Percentiles rank a stretch among this genome's conserved stretches.
These are phyloP conservation scores for Metschnikowia santaceciliae DNA, from an alignment of 805 yeast genomes.

Conservation along the genomic window DNA sequence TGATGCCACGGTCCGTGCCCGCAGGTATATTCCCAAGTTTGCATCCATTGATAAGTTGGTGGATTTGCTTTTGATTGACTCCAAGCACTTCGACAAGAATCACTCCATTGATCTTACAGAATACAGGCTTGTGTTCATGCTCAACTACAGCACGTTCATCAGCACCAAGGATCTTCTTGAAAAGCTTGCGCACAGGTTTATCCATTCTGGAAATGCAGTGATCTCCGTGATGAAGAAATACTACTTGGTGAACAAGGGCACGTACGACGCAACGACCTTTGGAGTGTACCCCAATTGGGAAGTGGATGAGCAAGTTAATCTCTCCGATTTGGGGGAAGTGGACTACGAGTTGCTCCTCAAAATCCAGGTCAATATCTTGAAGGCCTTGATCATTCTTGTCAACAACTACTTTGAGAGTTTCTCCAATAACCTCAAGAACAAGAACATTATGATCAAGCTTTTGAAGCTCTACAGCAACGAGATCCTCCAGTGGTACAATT, in stretches of 20 bases:
- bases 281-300: constrained; percentile 59
- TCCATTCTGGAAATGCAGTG: constrained; percentile 43
- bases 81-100: constrained; percentile 50
- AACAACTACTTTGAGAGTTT: constrained; percentile 73
- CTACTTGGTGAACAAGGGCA: constrained; percentile 14
- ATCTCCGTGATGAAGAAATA: constrained; percentile 39
- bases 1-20: neutral
- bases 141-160: constrained; percentile 39
- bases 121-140: constrained; percentile 38
- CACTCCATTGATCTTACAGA: constrained; percentile 37
- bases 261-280: constrained; percentile 11
- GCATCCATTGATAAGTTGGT: constrained; percentile 73
- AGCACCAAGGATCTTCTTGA: constrained; percentile 38
- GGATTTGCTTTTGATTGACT: constrained; percentile 72
- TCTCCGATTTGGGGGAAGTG: constrained; percentile 43
- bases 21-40: constrained; percentile 31
- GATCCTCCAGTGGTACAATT: constrained; percentile 46
- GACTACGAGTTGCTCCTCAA: constrained; percentile 68
- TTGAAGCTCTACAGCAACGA: constrained; percentile 67
- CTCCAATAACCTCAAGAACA: constrained; percentile 59
- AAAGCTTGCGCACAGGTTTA: constrained; percentile 37
- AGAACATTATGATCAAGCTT: constrained; percentile 57
- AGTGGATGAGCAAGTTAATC: constrained; percentile 31
- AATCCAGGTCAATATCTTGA: constrained; percentile 78
- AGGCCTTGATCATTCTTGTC: constrained; percentile 67